Evolutionary conservation across 805 yeast species (phyloP), one percentile per base, ranked within the genome.

Genomic region (Lipomyces yamadae): DNA sequence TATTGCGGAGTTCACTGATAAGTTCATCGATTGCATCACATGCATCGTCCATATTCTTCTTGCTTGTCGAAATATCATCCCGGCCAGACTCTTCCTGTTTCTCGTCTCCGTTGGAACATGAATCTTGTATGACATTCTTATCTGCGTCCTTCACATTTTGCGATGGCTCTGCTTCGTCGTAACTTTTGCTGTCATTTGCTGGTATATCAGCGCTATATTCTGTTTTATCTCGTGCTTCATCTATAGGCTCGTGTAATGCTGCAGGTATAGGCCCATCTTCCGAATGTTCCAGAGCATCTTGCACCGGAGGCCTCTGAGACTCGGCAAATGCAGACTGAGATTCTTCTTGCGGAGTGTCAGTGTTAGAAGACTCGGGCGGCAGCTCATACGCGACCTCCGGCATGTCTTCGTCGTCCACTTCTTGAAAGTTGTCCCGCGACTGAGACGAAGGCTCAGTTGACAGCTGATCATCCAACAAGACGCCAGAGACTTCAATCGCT

Each of bases 331-430:
- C 48, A 42, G 48, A 42, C 8, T n/a, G 48, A 15, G 48, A 42
- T 42, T 24, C 32, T 10, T 52, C 55, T 18, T 6, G 11, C 55
- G 6, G 55, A 52, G 6, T 15, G 34, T 58, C 64, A 13, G 56
- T 58, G 15, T 35, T 59, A 53, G 24, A 24, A 24, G 61, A 58
- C 30, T 65, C 70, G 6, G 53, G 52, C 13, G 70, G 66, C 24
- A 67, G 57, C 30, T 67, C 68, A 33, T 62, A 67, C 15, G 62
- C 56, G n/a, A 62, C 29, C 30, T 65, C 68, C 0, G 66, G 65
- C 37, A 67, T 37, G 56, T 67, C 69, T 32, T 62, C 68, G 15
- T 65, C 66, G n/a, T 10, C 55, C 34, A 52, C 34, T 34, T 52
- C 29, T 32, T 52, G 55, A 13, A 15, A 32, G 15, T 52, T 48